Conservation (phyloP, 169 alveolate genomes). For the Cryptosporidium xiaoi region DNA sequence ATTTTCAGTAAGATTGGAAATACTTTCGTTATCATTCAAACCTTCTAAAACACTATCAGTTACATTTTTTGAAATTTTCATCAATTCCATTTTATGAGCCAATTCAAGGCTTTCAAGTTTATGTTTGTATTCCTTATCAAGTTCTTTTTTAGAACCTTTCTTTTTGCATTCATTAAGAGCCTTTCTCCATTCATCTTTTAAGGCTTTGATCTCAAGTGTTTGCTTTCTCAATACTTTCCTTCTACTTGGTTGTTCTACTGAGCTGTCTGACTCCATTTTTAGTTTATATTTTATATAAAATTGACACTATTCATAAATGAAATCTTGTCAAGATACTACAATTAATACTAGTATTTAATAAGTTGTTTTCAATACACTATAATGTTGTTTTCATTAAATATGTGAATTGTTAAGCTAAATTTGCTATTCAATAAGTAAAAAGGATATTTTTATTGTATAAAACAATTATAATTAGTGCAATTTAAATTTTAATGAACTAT, state of each 20-base stretch:
- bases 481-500: too few species aligned
- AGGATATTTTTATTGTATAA: too few species aligned
- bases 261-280: slow-evolving; percentile 42
- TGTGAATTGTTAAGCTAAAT: too few species aligned
- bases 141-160: slow-evolving; percentile 69
- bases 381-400: too few species aligned
- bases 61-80: background rate
- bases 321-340: too few species aligned
- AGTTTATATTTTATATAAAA: too few species aligned
- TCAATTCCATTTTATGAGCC: slow-evolving; percentile 32
- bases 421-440: too few species aligned
- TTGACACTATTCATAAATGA: too few species aligned
- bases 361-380: too few species aligned
- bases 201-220: slow-evolving; percentile 23
- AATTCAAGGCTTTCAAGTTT: slow-evolving; percentile 8
- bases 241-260: slow-evolving; percentile 24
- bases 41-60: background rate
- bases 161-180: slow-evolving; percentile 15
- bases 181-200: slow-evolving; percentile 57
- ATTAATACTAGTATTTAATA: too few species aligned
- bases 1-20: background rate
- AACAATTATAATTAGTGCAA: too few species aligned
- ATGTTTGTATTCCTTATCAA: slow-evolving; percentile 19
- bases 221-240: slow-evolving; percentile 36
- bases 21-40: background rate